Evolutionary conservation across 129 eudicot species (phyloP), one percentile per base, ranked within the genome.

Genomic region (Dittrichia graveolens): DNA sequence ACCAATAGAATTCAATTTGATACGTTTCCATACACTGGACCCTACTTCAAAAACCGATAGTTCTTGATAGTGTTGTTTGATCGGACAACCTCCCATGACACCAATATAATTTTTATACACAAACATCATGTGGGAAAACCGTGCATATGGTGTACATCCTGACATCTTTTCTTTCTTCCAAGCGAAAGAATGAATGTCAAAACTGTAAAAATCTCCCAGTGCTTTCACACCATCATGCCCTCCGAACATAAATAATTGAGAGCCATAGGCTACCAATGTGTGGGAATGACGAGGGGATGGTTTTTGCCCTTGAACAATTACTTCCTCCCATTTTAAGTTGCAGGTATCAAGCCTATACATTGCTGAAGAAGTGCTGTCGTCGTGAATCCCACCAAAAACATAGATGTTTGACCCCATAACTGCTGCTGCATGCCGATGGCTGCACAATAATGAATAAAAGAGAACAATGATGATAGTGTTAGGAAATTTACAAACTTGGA

Each of bases 361-460:
- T 10, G 85, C 68, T 49, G 97, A 88, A 48, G 77, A 84, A 35
- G 90, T 68, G 35, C 74, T 56, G 59, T 81, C 83, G 54, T 77
- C 65, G 40, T 77, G 82, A 72, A 95, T 85, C 73, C 99, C 99
- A 46, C 99, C 97, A 68, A 79, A 90, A 69, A 90, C 78, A 63
- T 90, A 95, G 44, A 95, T 57, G 63, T 78, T 78, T 48, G 91
- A 79, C 75, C 96, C 99, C 37, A 88, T 81, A 77, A 72, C 81
- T 9, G 99, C 89, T 52, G 99, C 88, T 55, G 97, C 87, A 77
- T 95, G 99, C 9, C 99, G 91, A 78, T 95, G 99, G 85, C 99
- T 95, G 87, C 67, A 79, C 37, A 63, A 47, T 13, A 45, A 79
- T 9, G 13, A 5, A 38, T 19, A 65, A 10, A 46, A 14, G 18